Percentiles rank a stretch among this genome's conserved stretches.
These are phyloP conservation scores for Lobosporangium transversale DNA, from an alignment of 192 early-diverging fungal species.

Conservation along the genomic window DNA sequence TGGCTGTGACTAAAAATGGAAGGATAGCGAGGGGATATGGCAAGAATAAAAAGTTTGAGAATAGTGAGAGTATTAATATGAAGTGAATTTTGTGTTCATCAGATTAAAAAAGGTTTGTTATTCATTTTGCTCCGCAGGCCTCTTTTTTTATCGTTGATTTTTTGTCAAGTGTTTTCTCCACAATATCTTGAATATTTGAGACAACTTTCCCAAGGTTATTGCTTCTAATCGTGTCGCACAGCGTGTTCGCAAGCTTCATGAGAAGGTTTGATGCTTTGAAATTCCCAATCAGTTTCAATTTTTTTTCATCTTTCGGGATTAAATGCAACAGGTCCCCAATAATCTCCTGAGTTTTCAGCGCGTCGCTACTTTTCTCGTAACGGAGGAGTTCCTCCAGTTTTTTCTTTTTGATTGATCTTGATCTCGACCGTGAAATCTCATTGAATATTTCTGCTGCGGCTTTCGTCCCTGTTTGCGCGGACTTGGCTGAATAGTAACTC, in stretches of 20 bases:
- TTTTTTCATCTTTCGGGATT: background rate
- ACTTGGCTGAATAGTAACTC: conserved; percentile 1
- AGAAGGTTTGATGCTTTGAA: conserved; percentile 2
- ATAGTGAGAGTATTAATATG: no score
- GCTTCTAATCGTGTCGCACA: background rate
- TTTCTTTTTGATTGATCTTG: background rate
- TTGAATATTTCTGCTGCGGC: conserved; percentile 1
- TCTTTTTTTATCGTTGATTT: no score
- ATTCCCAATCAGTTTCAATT: background rate
- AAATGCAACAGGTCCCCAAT: no score
- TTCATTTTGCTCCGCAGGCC: no score
- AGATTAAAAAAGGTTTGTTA: no score
- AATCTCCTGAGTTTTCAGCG: no score
- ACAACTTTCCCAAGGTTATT: background rate
- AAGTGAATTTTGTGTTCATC: no score
- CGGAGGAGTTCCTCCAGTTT: background rate
- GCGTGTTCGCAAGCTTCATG: background rate
- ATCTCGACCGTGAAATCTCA: no score
- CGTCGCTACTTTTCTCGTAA: background rate
- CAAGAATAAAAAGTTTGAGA: no score
- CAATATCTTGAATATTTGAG: background rate
- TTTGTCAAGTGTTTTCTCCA: background rate
- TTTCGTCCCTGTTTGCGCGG: conserved; percentile 1
- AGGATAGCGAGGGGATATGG: no score
- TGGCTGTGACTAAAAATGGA: no score